Base-by-base conservation (phyloP, 352 stramenopile species). In the Paralagenidium karlingii region DNA sequence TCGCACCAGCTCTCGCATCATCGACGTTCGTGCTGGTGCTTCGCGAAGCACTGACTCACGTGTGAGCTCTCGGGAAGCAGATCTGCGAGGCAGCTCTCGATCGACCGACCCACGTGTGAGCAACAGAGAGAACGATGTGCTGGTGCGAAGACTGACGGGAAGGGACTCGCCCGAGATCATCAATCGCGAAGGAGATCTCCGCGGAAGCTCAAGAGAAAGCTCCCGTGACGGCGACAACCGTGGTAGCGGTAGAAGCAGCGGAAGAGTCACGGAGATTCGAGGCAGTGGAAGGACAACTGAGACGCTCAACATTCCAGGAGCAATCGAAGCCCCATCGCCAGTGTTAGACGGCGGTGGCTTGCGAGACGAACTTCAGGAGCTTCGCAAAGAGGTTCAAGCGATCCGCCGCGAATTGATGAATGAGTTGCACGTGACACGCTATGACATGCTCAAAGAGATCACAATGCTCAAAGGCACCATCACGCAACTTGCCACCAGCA, bases 371-470 rank as follows among this genome's bases (percentile, higher is more conserved):
- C 40, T 91, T 25, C 43, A 55, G 6, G 65, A 76, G 34, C 60
- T 91, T 29, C 79, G 79, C 41, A 42, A 58, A 13, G 71, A 91
- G 34, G 61, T 88, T 32, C 60, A 71, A 28, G 48, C 55, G 18
- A 80, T 88, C 32, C 65, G 66, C 10, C 65, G 70, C 29, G 74
- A 91, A 42, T 62, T 91, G 43, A 84, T 91, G 68, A 82, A 86
- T 38, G 77, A 88, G 54, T 59, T 91, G 43, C 77, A 88, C 46
- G 51, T 73, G 19, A 83, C 68, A 24, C 68, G 71, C 13, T 91
- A 91, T 61, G 77, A 91, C 41, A 53, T 91, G 38, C 59, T 91
- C 30, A 91, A 91, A 49, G 77, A 91, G 45, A 50, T 91, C 16
- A 61, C 70, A 31, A 56, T 88, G 59, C 70, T 91, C 34, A 80